Evolutionary conservation across 139 green algal species (phyloP), one percentile per base, ranked within the genome.

Genomic region (Eudorina sp.): DNA sequence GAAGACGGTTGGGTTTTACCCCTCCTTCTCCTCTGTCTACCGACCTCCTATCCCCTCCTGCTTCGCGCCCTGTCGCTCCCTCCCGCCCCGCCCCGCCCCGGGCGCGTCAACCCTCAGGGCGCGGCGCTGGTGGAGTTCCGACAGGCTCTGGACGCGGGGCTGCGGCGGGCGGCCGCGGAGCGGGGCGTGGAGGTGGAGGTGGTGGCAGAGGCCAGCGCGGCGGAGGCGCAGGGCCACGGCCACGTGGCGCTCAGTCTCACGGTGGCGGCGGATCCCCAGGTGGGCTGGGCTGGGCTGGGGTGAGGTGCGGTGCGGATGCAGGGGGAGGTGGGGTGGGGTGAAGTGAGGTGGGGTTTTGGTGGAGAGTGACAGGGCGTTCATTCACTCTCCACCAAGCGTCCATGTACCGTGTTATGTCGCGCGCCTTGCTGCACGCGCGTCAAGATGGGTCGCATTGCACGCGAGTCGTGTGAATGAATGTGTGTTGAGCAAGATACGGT

Each of bases 101-200:
- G n/a, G n/a, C n/a, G n/a, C n/a, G n/a, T n/a, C 18, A 18, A 29
- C 29, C 64, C 7, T 3, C 84, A 89, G 84, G 84, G 84, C 29
- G 84, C 84, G 1, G 53, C 73, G 18, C 70, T 89, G 19, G 34
- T 55, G 4, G 72, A 84, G 84, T 75, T 89, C 62, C 5, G 36
- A n/a, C 25, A 84, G 41, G 70, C 58, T 53, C 29, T 89, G 38
- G 8, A 53, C 13, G 25, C 14, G 29, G 84, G 70, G 5, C 72
- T 89, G 70, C 23, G 19, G 23, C 51, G 70, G 3, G 70, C 45
- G 7, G 58, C n/a, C 3, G 84, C 69, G 27, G 27, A 51, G 43
- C 36, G 5, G 40, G 62, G 34, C 19, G 41, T 6, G 36, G 60
- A 8, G 8, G 25, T 51, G 31, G 69, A 27, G 41, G 29, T 53